A percentile compares a stretch with the other conserved stretches of the same genome.
These are phyloP conservation scores for Aspergillus japonicus DNA, from an alignment of 2,329 filamentous ascomycete species.

Conservation along the genomic window DNA sequence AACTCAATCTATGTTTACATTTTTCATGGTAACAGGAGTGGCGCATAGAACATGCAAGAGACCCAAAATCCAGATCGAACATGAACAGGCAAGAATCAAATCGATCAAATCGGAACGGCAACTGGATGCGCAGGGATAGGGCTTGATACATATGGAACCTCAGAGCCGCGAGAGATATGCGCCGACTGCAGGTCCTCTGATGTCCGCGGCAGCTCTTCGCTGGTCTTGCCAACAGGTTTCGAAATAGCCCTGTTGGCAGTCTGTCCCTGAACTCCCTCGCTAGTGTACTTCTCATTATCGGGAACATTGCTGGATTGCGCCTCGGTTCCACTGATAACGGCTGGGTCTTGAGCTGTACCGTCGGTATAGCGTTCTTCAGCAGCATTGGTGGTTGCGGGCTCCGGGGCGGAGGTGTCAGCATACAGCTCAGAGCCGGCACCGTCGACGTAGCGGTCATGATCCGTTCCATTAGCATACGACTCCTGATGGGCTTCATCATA, in stretches of 20 bases:
- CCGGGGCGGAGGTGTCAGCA: not conserved
- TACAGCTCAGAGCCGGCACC: not conserved
- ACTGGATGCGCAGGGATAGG: constrained; percentile 9
- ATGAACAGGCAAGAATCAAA: not conserved
- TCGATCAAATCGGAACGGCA: constrained; percentile 12
- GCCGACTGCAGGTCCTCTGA: not conserved
- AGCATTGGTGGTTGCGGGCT: not conserved
- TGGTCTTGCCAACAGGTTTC: not conserved
- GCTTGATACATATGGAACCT: not conserved
- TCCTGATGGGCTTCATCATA: not conserved
- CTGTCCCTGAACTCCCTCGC: not conserved
- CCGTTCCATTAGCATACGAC: not conserved
- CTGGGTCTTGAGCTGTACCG: not conserved
- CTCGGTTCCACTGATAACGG: not conserved
- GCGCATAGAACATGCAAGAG: constrained; percentile 3
- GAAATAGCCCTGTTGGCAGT: not conserved
- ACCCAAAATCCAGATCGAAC: not conserved
- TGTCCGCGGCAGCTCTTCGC: not conserved
- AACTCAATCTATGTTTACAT: not conserved
- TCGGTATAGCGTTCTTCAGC: not conserved
- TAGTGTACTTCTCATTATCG: not conserved
- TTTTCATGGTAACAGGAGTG: not conserved
- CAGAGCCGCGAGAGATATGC: not conserved
- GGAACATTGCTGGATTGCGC: not conserved
- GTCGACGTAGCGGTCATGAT: not conserved